Conservation (phyloP, 495 filamentous ascomycete genomes). For the Xylaria grammica region DNA sequence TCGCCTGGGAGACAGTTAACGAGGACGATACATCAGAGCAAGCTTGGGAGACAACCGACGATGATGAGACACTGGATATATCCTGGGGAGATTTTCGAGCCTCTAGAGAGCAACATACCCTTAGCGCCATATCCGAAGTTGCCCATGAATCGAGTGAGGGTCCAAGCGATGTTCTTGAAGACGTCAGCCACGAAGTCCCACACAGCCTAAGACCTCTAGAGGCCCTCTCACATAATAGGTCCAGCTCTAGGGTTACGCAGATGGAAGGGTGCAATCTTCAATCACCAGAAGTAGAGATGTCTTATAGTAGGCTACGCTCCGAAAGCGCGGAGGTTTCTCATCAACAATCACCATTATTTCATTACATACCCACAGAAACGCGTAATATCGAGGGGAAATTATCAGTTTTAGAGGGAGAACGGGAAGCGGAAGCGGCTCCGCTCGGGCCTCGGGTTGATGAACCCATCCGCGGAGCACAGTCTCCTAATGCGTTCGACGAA, state of each 20-base stretch:
- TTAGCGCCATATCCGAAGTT: not conserved
- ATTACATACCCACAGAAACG: not conserved
- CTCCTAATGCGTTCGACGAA: not conserved
- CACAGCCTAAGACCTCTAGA: not conserved
- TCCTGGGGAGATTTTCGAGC: not conserved
- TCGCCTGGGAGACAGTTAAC: slow-evolving; percentile 14
- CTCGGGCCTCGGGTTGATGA: not conserved
- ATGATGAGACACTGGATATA: not conserved
- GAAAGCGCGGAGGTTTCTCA: not conserved
- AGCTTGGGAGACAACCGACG: slow-evolving; percentile 11
- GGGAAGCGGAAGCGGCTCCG: not conserved
- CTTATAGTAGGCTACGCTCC: not conserved
- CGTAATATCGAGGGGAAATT: no score
- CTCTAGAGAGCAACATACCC: not conserved
- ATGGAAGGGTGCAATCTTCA: not conserved
- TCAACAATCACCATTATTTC: not conserved
- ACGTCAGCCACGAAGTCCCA: not conserved
- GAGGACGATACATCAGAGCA: slow-evolving; percentile 4
- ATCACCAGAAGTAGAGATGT: not conserved
- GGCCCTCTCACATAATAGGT: not conserved
- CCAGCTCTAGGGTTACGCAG: not conserved
- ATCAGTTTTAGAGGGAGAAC: not conserved
- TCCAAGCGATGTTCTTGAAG: not conserved
- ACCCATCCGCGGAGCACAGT: not conserved
- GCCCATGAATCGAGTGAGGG: not conserved